Evolutionary conservation across 768 basidiomycete species (phyloP).

Genomic region (Rhizopogon sp.): DNA sequence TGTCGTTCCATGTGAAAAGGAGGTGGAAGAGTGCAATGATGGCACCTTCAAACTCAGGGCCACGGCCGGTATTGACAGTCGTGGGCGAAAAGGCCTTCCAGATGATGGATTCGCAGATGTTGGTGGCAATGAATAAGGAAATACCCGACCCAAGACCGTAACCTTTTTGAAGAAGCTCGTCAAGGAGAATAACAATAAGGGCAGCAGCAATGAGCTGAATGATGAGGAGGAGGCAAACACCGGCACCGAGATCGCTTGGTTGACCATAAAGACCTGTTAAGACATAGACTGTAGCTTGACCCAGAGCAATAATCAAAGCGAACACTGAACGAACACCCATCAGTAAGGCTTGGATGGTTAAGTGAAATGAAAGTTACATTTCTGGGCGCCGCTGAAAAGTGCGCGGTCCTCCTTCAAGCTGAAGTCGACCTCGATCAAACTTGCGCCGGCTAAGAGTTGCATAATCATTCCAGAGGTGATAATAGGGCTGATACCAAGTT

Average conservation of each 20-base stretch:
- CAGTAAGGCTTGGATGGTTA: not conserved
- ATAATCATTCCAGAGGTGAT: conserved; percentile 99
- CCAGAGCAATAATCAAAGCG: conserved; percentile 92
- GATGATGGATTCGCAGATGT: conserved; percentile 98
- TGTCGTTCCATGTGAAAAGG: conserved; percentile 97
- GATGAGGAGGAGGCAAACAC: conserved; percentile 94
- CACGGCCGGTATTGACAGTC: conserved; percentile 96
- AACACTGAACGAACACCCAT: conserved; percentile 57
- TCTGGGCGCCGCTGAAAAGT: conserved; percentile 93
- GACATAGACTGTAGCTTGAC: conserved; percentile 96
- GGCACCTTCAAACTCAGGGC: conserved; percentile 97
- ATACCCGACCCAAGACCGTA: conserved; percentile 99
- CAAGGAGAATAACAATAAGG: conserved; percentile 96
- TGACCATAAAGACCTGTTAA: conserved; percentile 95
- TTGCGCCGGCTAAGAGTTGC: conserved; percentile 97
- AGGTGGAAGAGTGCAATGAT: conserved; percentile 96
- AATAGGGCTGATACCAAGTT: conserved; percentile 96
- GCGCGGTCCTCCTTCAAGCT: conserved; percentile 95
- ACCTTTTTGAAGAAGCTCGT: conserved; percentile 98
- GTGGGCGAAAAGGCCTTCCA: conserved; percentile 99
- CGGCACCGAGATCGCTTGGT: conserved; percentile 89
- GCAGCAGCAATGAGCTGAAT: conserved; percentile 92
- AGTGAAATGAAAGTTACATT: conserved; percentile 54
- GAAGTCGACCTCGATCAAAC: conserved; percentile 97
- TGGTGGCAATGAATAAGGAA: conserved; percentile 98